Conservation (phyloP, 139 green algal genomes). For the Zygnema circumcarinatum region DNA sequence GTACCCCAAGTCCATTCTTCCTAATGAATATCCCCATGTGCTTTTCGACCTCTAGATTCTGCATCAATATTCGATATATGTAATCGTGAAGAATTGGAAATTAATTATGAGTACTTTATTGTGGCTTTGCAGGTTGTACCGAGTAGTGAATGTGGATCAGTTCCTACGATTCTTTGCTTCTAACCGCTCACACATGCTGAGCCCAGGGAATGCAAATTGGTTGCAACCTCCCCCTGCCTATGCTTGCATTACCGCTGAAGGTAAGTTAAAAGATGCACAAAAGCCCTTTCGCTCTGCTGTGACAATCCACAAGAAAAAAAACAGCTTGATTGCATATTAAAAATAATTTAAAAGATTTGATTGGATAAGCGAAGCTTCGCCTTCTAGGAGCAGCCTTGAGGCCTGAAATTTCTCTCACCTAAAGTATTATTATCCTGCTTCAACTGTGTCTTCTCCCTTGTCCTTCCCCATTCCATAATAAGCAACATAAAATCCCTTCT, state of each 20-base stretch:
- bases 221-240: not conserved
- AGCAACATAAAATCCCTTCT: not conserved
- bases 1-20: no score
- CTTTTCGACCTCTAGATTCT: no score
- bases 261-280: not conserved
- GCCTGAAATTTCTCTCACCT: not conserved
- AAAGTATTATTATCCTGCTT: not conserved
- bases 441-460: not conserved
- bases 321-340: not conserved
- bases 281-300: not conserved
- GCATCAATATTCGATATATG: no score
- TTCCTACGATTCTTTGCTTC: conserved; percentile 85
- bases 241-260: conserved; percentile 5
- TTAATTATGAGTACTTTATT: not conserved
- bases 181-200: conserved; percentile 84
- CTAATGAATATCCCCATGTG: no score
- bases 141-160: conserved; percentile 65
- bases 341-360: not conserved
- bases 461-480: not conserved
- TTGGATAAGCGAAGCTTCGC: not conserved
- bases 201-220: not conserved
- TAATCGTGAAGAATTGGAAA: no score
- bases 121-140: conserved; percentile 28
- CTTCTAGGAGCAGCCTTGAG: no score
- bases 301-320: no score